Percentiles rank a stretch among this genome's conserved stretches.
These are phyloP conservation scores for Hanseniaspora thailandica DNA, from an alignment of 805 yeast genomes.

Conservation along the genomic window DNA sequence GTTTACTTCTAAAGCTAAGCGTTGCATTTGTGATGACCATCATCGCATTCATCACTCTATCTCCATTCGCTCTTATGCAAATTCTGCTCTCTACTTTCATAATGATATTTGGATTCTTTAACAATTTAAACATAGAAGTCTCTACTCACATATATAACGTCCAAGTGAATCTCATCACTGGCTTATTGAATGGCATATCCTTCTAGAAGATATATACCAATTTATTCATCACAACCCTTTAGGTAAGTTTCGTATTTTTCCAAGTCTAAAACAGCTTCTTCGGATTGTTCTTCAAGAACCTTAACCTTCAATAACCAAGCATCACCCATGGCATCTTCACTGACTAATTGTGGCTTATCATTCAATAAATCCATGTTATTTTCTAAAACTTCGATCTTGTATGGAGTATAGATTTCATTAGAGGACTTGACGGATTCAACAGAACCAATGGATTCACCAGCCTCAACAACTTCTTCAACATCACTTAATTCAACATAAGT, in stretches of 20 bases:
- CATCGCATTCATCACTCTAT: neutral
- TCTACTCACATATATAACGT: constrained; percentile 2
- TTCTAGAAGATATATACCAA: constrained; percentile 22
- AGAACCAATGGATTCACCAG: constrained; percentile 79
- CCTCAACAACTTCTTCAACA: constrained; percentile 45
- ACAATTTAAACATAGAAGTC: constrained; percentile 2
- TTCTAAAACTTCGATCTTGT: constrained; percentile 62
- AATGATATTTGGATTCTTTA: neutral
- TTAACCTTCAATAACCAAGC: constrained; percentile 85
- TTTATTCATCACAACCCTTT: constrained; percentile 28
- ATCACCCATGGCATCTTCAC: constrained; percentile 81
- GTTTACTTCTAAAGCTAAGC: constrained; percentile 2
- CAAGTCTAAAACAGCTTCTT: constrained; percentile 40
- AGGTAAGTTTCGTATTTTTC: constrained; percentile 48
- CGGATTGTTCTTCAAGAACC: constrained; percentile 37
- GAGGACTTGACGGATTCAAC: constrained; percentile 94
- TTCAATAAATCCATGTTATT: constrained; percentile 51
- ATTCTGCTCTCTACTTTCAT: neutral
- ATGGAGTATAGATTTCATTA: constrained; percentile 82
- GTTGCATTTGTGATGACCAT: neutral
- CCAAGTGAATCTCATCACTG: neutral
- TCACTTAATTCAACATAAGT: constrained; percentile 87
- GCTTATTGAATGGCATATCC: neutral
- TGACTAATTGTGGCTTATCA: constrained; percentile 64
- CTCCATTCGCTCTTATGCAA: constrained; percentile 1